These are phyloP conservation scores for Madurella mycetomatis DNA, from an alignment of 2,329 filamentous ascomycete genomes.

Conservation along the genomic window DNA sequence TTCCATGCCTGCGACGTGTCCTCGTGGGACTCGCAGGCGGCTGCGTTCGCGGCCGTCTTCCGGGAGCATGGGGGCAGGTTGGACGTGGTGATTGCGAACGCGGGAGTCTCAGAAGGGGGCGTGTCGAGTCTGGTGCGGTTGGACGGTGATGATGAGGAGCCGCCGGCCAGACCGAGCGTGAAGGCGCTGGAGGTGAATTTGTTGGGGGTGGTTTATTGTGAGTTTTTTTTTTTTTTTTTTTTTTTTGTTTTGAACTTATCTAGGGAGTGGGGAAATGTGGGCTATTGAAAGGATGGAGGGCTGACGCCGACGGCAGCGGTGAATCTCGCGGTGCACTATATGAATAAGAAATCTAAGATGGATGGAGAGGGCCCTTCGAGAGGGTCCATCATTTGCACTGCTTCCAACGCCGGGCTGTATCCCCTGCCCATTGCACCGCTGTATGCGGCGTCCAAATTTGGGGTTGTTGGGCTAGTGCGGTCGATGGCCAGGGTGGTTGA, in stretches of 20 bases:
- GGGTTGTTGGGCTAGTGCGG: slow-evolving; percentile 47
- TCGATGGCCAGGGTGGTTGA: slow-evolving; percentile 39
- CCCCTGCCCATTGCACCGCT: slow-evolving; percentile 47
- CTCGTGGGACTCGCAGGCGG: slow-evolving; percentile 33
- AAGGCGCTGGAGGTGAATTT: slow-evolving; percentile 37
- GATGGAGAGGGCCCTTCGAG: slow-evolving; percentile 26
- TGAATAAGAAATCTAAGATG: slow-evolving; percentile 39
- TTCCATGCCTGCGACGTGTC: slow-evolving; percentile 37
- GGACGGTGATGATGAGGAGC: slow-evolving; percentile 22
- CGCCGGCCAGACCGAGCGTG: slow-evolving; percentile 29
- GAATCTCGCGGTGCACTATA: slow-evolving; percentile 47
- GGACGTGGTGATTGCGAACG: slow-evolving; percentile 48
- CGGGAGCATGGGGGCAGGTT: slow-evolving; percentile 27
- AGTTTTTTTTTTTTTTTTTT: slow-evolving; percentile 2
- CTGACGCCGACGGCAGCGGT: slow-evolving; percentile 34
- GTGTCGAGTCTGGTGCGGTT: slow-evolving; percentile 31
- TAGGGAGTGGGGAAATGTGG: neutral
- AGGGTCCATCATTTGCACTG: slow-evolving; percentile 48
- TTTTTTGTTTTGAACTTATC: neutral
- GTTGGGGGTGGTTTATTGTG: slow-evolving; percentile 42
- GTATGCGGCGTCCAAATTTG: slow-evolving; percentile 46
- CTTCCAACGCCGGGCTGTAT: slow-evolving; percentile 50
- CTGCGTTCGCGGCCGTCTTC: slow-evolving; percentile 28
- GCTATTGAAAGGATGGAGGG: neutral
- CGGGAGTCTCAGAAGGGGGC: slow-evolving; percentile 43